Evolutionary conservation across 1,139 yeast genomes (phyloP).

Genomic region (Kluyveromyces sp.): DNA sequence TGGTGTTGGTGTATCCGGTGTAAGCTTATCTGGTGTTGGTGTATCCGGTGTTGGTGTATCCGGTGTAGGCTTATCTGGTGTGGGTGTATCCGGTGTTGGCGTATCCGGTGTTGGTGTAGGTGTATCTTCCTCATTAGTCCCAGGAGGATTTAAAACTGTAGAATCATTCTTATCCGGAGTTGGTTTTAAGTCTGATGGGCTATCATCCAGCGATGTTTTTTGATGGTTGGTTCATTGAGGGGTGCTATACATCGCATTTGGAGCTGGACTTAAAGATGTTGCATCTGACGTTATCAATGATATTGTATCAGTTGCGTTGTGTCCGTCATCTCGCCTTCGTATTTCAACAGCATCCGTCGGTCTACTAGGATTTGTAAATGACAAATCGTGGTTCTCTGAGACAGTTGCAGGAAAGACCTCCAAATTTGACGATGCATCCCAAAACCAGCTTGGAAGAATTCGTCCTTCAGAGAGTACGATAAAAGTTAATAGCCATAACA

Average conservation of each 20-base stretch:
- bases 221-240: too few relatives aligned
- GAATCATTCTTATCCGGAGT: background rate
- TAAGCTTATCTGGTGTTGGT: background rate
- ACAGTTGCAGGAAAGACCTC: background rate
- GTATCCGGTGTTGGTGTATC: background rate
- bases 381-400: background rate
- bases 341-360: background rate
- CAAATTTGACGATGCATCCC: slow-evolving; percentile 3
- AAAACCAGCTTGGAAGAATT: slow-evolving; percentile 5
- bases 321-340: background rate
- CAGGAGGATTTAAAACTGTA: background rate
- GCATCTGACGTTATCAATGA: background rate
- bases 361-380: background rate
- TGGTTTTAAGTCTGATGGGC: too few relatives aligned
- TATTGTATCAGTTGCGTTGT: background rate
- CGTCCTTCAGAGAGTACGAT: background rate
- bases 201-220: too few relatives aligned
- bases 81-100: background rate
- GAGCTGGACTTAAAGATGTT: background rate
- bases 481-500: background rate
- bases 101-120: background rate
- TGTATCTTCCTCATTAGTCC: background rate
- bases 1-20: background rate
- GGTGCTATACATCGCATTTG: background rate
- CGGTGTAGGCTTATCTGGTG: background rate